Conservation (phyloP, 495 filamentous ascomycete genomes). For the Penicillium ucsense region DNA sequence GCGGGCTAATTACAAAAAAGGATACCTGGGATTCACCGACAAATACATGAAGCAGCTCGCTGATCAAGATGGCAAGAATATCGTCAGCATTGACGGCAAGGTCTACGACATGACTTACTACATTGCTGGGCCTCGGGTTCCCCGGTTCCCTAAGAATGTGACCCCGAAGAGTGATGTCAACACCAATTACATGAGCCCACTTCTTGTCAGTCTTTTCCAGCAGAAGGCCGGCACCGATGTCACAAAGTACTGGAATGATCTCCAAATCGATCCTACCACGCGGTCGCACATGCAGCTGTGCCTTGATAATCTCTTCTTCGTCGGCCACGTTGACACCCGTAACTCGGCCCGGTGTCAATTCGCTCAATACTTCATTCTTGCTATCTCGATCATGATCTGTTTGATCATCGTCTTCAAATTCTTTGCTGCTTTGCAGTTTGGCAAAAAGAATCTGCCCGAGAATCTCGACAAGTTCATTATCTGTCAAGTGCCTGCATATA, state of each 20-base stretch:
- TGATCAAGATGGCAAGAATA: slow-evolving; percentile 43
- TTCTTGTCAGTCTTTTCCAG: slow-evolving; percentile 69
- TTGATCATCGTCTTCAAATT: slow-evolving; percentile 91
- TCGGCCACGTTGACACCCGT: slow-evolving; percentile 85
- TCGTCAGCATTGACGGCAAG: slow-evolving; percentile 69
- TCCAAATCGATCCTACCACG: slow-evolving; percentile 43
- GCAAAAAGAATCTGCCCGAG: slow-evolving; percentile 81
- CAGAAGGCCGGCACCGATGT: slow-evolving; percentile 68
- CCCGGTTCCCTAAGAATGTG: slow-evolving; percentile 44
- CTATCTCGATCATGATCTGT: slow-evolving; percentile 75
- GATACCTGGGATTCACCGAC: slow-evolving; percentile 75
- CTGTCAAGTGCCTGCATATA: slow-evolving; percentile 95
- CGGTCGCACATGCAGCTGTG: slow-evolving; percentile 69
- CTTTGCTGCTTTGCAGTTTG: slow-evolving; percentile 89
- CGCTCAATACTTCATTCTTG: slow-evolving; percentile 81
- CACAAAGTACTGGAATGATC: slow-evolving; percentile 68
- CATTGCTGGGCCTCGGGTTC: slow-evolving; percentile 60
- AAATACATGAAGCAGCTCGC: slow-evolving; percentile 67
- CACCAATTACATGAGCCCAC: slow-evolving; percentile 71
- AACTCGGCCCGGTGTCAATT: slow-evolving; percentile 81
- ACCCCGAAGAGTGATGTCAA: slow-evolving; percentile 40
- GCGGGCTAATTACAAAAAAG: slow-evolving; percentile 71
- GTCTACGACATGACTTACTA: slow-evolving; percentile 94
- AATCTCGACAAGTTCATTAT: slow-evolving; percentile 98
- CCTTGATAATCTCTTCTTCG: slow-evolving; percentile 90